Evolutionary conservation across 768 basidiomycete species (phyloP), one percentile per base, ranked within the genome.

Genomic region (Tulasnella sp.): DNA sequence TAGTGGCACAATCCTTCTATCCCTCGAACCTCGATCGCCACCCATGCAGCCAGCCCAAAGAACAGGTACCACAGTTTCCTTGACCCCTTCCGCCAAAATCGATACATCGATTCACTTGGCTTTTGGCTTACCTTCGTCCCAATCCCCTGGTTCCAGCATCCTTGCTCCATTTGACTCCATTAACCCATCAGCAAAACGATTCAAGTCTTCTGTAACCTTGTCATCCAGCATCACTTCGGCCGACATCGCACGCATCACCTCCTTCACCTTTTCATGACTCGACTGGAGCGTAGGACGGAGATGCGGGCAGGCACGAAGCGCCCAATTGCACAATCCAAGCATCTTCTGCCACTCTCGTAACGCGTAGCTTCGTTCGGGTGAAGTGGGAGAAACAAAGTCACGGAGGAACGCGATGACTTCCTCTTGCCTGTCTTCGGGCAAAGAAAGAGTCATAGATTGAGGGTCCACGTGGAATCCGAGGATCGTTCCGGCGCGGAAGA

Each of bases 391-490:
- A 58, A 10, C 52, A 58, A 1, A 53, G 24, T 0, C 41, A 61
- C 32, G 64, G 48, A 73, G 70, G 41, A 47, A 42, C 9, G 38
- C 23, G 0, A 61, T 55, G 0, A 75, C 63, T 1, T 66, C 60
- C 0, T 3, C 1, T 0, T 64, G 21, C 0, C 66, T 67, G 0
- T 68, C 64, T 0, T 50, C 49, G 0, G 66, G 51, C 27, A 74
- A 64, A 0, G 71, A 65, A 48, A 75, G 62, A 0, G 68, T 69
- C 68, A 75, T 69, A 0, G 44, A 51, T 27, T 70, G 67, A 0
- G 72, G 49, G 60, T 78, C 71, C 24, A 77, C 72, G 0, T 68
- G 27, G 58, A 74, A 73, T 21, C 77, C 74, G 59, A 77, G 72
- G 62, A 77, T 70, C 1, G 65, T 64, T 13, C 78, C 68, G 0